Evolutionary conservation across 148 eudicot species (phyloP).

Genomic region (Nyssa sinensis): DNA sequence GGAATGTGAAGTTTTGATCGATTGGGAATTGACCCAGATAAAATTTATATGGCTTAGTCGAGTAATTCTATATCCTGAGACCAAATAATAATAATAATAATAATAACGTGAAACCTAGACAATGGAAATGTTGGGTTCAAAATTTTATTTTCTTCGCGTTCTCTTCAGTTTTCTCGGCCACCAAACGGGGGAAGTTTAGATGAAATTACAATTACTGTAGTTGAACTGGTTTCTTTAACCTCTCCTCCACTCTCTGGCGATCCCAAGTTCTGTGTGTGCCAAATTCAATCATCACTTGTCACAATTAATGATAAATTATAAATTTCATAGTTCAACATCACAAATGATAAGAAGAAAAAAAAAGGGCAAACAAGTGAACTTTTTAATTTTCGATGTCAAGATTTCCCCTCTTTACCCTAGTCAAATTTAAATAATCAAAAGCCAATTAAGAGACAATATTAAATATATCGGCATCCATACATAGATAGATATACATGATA

Average conservation of each 20-base stretch:
- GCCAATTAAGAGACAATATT: neutral
- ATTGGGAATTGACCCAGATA: neutral
- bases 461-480: neutral
- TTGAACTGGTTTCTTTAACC: neutral
- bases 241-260: neutral
- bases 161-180: neutral
- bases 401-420: neutral
- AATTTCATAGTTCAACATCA: constrained; percentile 1
- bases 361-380: neutral
- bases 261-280: neutral
- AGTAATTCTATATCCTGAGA: neutral
- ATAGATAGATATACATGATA: neutral
- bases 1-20: no score
- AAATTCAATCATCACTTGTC: neutral
- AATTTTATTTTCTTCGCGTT: neutral
- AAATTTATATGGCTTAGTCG: neutral
- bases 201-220: neutral
- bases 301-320: neutral
- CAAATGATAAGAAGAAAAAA: neutral
- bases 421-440: neutral
- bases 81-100: no score
- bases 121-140: neutral
- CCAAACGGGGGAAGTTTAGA: neutral
- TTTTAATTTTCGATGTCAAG: neutral
- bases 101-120: neutral